phyloP scores from a whole-genome alignment of 495 filamentous ascomycete genomes.

The Cudoniella acicularis region DNA sequence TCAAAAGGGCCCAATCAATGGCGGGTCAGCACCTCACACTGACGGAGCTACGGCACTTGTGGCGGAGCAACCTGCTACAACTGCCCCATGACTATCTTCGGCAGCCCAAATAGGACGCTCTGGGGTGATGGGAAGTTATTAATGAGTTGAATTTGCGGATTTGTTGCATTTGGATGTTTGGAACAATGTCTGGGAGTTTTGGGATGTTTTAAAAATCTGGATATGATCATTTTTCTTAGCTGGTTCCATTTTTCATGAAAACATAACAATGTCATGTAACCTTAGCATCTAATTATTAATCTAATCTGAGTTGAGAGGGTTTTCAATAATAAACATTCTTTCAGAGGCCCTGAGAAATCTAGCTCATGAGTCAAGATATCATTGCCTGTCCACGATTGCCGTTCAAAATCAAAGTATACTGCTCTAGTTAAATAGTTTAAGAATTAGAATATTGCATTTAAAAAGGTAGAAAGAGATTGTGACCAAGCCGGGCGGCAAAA shows the following conservation, averaged over 20 bases:
- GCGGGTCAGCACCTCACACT: too few relatives aligned
- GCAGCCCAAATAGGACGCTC: not conserved
- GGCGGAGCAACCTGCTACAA: not conserved
- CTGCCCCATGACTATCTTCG: not conserved
- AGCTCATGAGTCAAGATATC: too few relatives aligned
- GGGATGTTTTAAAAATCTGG: not conserved
- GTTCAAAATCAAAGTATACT: not conserved
- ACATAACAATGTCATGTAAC: too few relatives aligned
- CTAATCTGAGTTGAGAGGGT: not conserved
- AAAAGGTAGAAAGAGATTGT: too few relatives aligned
- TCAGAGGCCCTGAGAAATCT: too few relatives aligned
- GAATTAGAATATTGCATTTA: too few relatives aligned
- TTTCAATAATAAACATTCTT: too few relatives aligned
- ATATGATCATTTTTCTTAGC: not conserved
- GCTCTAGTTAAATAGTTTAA: too few relatives aligned
- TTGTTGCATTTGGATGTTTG: not conserved
- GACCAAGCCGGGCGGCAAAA: too few relatives aligned
- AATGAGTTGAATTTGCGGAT: not conserved
- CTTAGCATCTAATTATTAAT: not conserved
- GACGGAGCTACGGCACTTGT: not conserved
- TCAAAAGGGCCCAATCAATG: not conserved
- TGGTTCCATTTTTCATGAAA: too few relatives aligned
- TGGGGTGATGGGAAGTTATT: not conserved
- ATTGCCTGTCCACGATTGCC: too few relatives aligned
- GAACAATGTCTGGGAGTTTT: not conserved